Conservation (phyloP, 176 grass and related monocot genomes). For the Aegilops bicornis region DNA sequence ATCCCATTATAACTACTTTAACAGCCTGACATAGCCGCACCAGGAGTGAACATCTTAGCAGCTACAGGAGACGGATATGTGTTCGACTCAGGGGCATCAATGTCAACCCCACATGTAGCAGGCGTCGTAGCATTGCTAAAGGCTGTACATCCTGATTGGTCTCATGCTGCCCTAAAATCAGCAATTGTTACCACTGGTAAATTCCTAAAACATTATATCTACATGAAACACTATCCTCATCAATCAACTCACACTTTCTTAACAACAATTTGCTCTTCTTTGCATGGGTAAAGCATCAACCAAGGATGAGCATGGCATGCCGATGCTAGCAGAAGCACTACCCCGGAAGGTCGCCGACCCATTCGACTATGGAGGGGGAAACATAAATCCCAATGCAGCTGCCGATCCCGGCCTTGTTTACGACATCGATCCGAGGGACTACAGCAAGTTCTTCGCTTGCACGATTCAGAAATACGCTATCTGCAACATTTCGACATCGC, state of each 20-base stretch:
- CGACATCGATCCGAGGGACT: constrained; percentile 38
- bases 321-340: constrained; percentile 39
- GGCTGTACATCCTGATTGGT: constrained; percentile 41
- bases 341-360: constrained; percentile 47
- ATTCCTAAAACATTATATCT: not conserved
- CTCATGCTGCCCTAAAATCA: constrained; percentile 48
- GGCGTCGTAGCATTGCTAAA: constrained; percentile 47
- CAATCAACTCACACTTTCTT: not conserved
- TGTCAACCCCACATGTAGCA: constrained; percentile 46
- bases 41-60: constrained; percentile 45
- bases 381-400: constrained; percentile 47
- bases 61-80: constrained; percentile 17
- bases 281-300: constrained; percentile 31
- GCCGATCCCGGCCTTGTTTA: constrained; percentile 42
- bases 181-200: constrained; percentile 48
- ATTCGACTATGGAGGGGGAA: constrained; percentile 55
- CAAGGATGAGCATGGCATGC: constrained; percentile 33
- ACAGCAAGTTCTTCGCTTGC: constrained; percentile 40
- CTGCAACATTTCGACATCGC: constrained; percentile 4
- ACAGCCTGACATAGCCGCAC: constrained; percentile 53
- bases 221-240: not conserved
- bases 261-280: not conserved
- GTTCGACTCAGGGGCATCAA: constrained; percentile 35
- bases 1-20: constrained; percentile 4
- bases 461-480: not conserved